These are phyloP conservation scores for Periconia sp. DNA, from an alignment of 2,329 filamentous ascomycete species.

Conservation along the genomic window DNA sequence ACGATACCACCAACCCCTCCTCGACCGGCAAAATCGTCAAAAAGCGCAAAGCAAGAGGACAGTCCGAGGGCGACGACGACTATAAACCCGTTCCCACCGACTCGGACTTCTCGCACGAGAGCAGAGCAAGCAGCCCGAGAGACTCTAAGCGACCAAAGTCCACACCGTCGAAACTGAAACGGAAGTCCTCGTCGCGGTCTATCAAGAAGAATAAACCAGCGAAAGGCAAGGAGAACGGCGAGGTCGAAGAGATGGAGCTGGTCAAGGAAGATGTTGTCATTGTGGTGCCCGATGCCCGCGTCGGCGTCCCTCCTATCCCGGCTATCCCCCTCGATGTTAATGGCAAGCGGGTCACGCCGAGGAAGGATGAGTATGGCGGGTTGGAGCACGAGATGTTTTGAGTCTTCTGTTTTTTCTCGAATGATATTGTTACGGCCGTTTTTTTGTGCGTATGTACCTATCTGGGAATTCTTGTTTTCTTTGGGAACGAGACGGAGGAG, in stretches of 20 bases:
- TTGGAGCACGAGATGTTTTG: slow-evolving; percentile 41
- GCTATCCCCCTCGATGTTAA: slow-evolving; percentile 24
- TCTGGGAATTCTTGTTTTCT: no score
- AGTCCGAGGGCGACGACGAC: slow-evolving; percentile 26
- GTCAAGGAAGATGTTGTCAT: slow-evolving; percentile 19
- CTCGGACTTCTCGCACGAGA: slow-evolving; percentile 23
- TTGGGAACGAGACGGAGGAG: no score
- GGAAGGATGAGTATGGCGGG: slow-evolving; percentile 35
- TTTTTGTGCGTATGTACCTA: no score
- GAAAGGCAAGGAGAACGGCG: slow-evolving; percentile 6
- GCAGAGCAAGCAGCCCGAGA: slow-evolving; percentile 8
- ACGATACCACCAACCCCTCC: background rate
- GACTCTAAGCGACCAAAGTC: slow-evolving; percentile 19
- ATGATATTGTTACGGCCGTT: no score
- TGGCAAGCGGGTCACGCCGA: slow-evolving; percentile 17
- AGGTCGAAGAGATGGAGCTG: background rate
- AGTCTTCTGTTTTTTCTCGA: background rate
- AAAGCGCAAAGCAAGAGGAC: slow-evolving; percentile 41
- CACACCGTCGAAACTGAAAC: slow-evolving; percentile 11
- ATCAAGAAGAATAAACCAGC: slow-evolving; percentile 17
- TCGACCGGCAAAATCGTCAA: slow-evolving; percentile 32
- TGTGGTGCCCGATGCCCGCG: slow-evolving; percentile 34
- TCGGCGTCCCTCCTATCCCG: slow-evolving; percentile 31
- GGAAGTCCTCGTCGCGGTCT: slow-evolving; percentile 14
- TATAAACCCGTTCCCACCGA: slow-evolving; percentile 33